These are phyloP conservation scores for Nicotiana attenuata DNA, from an alignment of 257 asterid species.

Conservation along the genomic window DNA sequence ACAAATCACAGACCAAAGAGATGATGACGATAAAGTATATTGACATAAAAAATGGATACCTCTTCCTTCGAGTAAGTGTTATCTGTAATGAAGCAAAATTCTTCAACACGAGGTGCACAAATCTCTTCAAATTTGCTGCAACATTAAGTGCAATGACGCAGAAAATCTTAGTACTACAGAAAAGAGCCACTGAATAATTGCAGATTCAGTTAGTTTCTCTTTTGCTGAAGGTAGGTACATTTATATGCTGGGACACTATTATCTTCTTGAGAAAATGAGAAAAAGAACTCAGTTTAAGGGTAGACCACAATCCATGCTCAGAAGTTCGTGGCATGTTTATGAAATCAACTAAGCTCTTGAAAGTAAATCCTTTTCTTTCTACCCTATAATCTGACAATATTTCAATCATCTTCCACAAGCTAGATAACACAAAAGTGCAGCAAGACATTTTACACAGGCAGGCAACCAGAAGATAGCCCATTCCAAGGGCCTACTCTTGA, in stretches of 20 bases:
- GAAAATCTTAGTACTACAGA: slow-evolving; percentile 9
- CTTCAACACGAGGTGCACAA: slow-evolving; percentile 73
- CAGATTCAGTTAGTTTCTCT: neutral
- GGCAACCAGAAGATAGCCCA: neutral
- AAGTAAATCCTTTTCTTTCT: neutral
- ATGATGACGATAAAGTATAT: no score
- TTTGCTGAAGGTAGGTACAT: neutral
- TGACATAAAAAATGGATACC: slow-evolving; percentile 26
- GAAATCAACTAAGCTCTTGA: neutral
- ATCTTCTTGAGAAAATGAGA: neutral
- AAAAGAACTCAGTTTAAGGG: neutral
- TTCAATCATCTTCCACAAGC: neutral
- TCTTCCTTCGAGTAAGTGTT: slow-evolving; percentile 63
- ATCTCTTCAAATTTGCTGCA: slow-evolving; percentile 84
- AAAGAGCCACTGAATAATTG: neutral
- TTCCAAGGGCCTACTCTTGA: neutral
- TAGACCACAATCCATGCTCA: neutral
- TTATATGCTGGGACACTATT: neutral
- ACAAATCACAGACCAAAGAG: no score
- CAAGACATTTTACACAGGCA: neutral
- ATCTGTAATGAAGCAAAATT: slow-evolving; percentile 72
- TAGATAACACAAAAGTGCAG: neutral
- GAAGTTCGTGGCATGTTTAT: neutral
- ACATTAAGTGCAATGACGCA: slow-evolving; percentile 10
- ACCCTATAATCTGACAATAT: neutral